Base-by-base conservation (phyloP, 495 filamentous ascomycete genomes). In the Xylaria scruposa region DNA sequence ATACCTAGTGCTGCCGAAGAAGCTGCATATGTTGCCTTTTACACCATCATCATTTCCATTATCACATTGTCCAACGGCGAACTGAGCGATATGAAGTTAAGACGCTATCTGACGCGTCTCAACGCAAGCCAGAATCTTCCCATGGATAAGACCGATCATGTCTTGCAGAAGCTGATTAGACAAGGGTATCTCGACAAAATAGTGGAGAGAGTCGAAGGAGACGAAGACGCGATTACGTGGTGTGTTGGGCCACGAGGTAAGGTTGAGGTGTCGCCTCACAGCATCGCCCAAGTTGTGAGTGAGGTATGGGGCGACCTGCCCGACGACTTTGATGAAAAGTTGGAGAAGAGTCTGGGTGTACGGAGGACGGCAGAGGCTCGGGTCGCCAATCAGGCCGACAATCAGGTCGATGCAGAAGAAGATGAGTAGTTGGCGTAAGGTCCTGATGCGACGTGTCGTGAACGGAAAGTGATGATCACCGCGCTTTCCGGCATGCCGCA, bases 191-290 rank as follows among this genome's bases (percentile, higher is more conserved):
- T 99, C 1, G 83, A 92, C 33, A 92, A 88, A 70, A 85, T 90
- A n/a, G 86, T 88, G 60, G 92, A 94, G 65, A 83, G 85, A 77
- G 72, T 73, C 24, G 83, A 85, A 6, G 85, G 84, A 0, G 91
- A 90, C n/a, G 92, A 94, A 26, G 93, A 97, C 70, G 79, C 86
- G 5, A 86, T 93, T 12, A 92, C 91, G 63, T 97, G 90, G 83
- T 88, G 91, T 70, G 86, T 97, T 33, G 94, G 94, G 3, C 91
- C 93, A 40, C 85, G 96, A 44, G 96, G 94, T 17, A 97, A 93
- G 82, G 83, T 93, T 15, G 96, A 99, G 78, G 91, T 99, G 42
- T 91, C 90, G 3, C 88, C 88, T 66, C 85, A 88, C 40, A 92
- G 90, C 17, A 90, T 97, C 40, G 88, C 89, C 17, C 88, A 88